These are phyloP conservation scores for Limtongia smithiae DNA, from an alignment of 805 yeast genomes.

Conservation along the genomic window DNA sequence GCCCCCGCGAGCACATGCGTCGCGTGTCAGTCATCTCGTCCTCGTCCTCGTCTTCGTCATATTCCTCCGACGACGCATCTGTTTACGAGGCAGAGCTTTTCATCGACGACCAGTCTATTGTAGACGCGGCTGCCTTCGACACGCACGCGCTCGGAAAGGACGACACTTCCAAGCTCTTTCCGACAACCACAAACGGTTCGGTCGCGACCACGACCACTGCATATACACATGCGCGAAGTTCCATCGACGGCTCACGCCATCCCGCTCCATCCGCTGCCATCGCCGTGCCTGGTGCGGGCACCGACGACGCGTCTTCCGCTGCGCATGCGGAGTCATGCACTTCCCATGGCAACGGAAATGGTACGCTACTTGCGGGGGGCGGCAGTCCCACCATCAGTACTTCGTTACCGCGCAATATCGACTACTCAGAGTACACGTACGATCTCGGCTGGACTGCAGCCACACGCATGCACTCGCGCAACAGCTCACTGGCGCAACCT, in stretches of 20 bases:
- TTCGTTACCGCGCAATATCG: slow-evolving; percentile 10
- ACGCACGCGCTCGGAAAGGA: slow-evolving; percentile 17
- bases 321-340: neutral
- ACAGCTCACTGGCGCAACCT: slow-evolving; percentile 14
- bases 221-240: too few relatives aligned
- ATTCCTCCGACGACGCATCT: slow-evolving; percentile 21
- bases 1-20: slow-evolving; percentile 1
- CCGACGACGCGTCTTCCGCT: neutral
- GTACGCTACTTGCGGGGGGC: too few relatives aligned
- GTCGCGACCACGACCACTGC: neutral
- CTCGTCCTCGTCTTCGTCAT: slow-evolving; percentile 11
- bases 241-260: too few relatives aligned
- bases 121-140: slow-evolving; percentile 2
- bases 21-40: neutral
- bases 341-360: too few relatives aligned
- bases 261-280: neutral
- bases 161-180: slow-evolving; percentile 11
- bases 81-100: slow-evolving; percentile 27
- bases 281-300: neutral
- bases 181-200: slow-evolving; percentile 13
- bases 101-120: slow-evolving; percentile 11
- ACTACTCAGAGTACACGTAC: slow-evolving; percentile 28
- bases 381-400: too few relatives aligned
- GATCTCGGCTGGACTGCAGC: slow-evolving; percentile 30
- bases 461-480: slow-evolving; percentile 27